Base-by-base conservation (phyloP, 352 stramenopile species). In the Phytophthora pseudosyringae region DNA sequence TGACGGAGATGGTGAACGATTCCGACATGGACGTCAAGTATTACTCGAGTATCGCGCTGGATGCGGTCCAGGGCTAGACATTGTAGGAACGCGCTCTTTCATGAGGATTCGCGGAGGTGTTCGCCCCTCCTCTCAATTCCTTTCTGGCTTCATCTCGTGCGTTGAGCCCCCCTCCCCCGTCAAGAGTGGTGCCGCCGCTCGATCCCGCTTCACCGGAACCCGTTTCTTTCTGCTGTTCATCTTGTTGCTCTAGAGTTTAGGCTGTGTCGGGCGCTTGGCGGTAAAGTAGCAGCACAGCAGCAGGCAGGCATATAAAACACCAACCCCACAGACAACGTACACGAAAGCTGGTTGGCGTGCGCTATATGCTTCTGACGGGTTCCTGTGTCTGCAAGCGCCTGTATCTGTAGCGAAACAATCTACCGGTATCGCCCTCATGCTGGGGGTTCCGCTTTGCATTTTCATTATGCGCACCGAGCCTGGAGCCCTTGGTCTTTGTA, bases 1-100 rank as follows among this genome's bases (percentile, higher is more conserved):
- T 94, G 49, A 77, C 80, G 49, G 80, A 91, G 46, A 67, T 94
- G 49, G 79, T 86, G 62, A 90, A 85, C 75, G 86, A 94, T 68
- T 75, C 72, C 47, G 86, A 94, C 69, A 81, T 80, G 45, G 86
- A 94, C 69, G 86, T 94, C 64, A 94, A 94, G 81, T 94, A 90
- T 78, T 94, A 89, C 74, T 88, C 86, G 71, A 89, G 80, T 73
- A 73, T 92, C 58, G 86, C 86, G 50, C 65, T 94, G 64, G 86
- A 94, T 64, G 76, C 79, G 13, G 82, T 92, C 55, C 74, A 89
- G 71, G 78, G 76, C 61, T 90, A 80, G 70, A 74, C 59, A 68
- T 49, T 71, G 65, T 75, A 71, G 67, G 64, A 67, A 73, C 39
- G 58, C 51, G 45, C 58, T 71, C 55, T 59, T 63, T 50, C 56